Conservation (phyloP, 345 rosid species). For the Triadica sebifera region DNA sequence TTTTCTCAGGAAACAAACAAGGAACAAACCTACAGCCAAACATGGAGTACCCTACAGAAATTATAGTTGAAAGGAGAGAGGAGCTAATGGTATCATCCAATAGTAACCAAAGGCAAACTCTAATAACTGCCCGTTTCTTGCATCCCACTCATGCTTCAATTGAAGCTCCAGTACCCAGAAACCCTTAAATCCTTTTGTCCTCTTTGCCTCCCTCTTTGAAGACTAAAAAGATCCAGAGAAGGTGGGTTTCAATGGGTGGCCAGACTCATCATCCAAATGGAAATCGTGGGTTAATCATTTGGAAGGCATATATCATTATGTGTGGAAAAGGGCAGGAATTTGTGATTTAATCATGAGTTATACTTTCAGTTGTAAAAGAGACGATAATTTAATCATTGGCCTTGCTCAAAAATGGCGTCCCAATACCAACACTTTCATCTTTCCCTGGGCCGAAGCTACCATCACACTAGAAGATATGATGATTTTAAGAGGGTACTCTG, state of each 20-base stretch:
- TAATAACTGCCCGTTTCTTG: constrained; percentile 17
- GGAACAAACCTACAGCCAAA: too few relatives aligned
- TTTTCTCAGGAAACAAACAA: too few relatives aligned
- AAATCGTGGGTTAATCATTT: constrained; percentile 13
- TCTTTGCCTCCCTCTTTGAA: neutral
- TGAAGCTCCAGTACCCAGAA: too few relatives aligned
- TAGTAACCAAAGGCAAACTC: neutral
- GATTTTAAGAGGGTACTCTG: too few relatives aligned
- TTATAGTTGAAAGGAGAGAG: neutral
- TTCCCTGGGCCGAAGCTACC: too few relatives aligned
- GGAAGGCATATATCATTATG: neutral
- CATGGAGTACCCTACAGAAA: constrained; percentile 3
- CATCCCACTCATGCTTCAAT: constrained; percentile 6
- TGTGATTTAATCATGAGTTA: constrained; percentile 16
- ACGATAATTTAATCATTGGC: constrained; percentile 14
- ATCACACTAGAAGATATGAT: too few relatives aligned
- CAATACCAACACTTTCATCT: constrained; percentile 25
- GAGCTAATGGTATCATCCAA: constrained; percentile 5
- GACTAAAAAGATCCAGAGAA: neutral
- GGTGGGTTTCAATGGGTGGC: constrained; percentile 6
- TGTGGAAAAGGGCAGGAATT: constrained; percentile 20
- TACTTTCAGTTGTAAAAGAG: neutral
- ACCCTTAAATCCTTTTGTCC: too few relatives aligned
- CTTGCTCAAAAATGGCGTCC: constrained; percentile 25
- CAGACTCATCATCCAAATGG: neutral